Percentiles rank a stretch among this genome's conserved stretches.
Evolutionary conservation across 192 early-diverging fungal species (phyloP).

Genomic region (Umbelopsis sp.): DNA sequence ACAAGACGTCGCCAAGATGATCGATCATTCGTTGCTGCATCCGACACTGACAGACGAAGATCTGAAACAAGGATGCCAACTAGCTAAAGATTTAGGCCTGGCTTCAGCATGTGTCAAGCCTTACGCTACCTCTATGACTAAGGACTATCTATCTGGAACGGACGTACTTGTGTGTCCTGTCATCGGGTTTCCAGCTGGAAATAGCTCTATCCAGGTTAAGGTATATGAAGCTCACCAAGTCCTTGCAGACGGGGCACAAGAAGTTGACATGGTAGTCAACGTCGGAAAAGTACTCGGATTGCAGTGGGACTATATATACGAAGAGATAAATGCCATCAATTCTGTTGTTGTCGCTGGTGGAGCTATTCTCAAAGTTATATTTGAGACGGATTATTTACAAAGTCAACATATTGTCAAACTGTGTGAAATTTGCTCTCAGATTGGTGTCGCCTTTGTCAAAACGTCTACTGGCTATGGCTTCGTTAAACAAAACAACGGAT

Average conservation of each 20-base stretch:
- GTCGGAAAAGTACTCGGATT: conserved; percentile 42
- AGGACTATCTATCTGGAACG: conserved; percentile 27
- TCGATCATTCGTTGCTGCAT: conserved; percentile 50
- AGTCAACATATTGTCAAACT: conserved; percentile 40
- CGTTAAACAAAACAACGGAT: conserved; percentile 17
- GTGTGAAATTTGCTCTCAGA: conserved; percentile 35
- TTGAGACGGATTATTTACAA: conserved; percentile 46
- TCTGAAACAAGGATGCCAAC: conserved; percentile 42
- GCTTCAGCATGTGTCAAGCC: conserved; percentile 51
- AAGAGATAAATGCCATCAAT: conserved; percentile 38
- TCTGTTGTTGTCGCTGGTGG: conserved; percentile 33
- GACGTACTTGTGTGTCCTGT: conserved; percentile 45
- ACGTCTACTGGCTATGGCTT: conserved; percentile 50
- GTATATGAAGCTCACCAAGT: conserved; percentile 43
- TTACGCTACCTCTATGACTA: conserved; percentile 42
- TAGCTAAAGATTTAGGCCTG: conserved; percentile 40
- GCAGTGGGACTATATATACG: conserved; percentile 28
- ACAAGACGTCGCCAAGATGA: conserved; percentile 43
- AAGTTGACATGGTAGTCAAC: conserved; percentile 55
- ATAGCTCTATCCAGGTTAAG: conserved; percentile 37
- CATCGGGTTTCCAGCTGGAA: conserved; percentile 52
- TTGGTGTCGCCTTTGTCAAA: conserved; percentile 51
- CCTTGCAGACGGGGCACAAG: conserved; percentile 44
- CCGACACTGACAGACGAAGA: conserved; percentile 45
- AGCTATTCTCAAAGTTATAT: conserved; percentile 44